A percentile compares a stretch with the other conserved stretches of the same genome.
Evolutionary conservation across 805 yeast genomes (phyloP).

Genomic region (Starmerella scarabaei): DNA sequence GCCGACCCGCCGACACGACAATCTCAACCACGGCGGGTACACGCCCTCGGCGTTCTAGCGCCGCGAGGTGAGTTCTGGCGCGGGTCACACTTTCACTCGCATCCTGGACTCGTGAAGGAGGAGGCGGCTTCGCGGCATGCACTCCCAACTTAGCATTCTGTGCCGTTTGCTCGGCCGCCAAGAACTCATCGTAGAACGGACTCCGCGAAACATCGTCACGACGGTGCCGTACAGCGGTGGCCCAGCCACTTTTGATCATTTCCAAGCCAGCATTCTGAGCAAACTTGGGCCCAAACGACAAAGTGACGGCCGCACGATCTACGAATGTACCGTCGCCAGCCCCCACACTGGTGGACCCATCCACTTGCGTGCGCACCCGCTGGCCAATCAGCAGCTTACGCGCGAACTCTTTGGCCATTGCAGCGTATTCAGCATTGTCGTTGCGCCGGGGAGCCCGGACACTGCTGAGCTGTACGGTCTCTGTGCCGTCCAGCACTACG

Average conservation of each 20-base stretch:
- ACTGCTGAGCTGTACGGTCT: slow-evolving; percentile 63
- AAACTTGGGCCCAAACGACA: slow-evolving; percentile 36
- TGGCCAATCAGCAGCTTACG: slow-evolving; percentile 61
- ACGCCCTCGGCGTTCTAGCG: slow-evolving; percentile 51
- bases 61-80: slow-evolving; percentile 60
- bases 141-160: slow-evolving; percentile 47
- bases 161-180: slow-evolving; percentile 57
- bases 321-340: slow-evolving; percentile 41
- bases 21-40: slow-evolving; percentile 62
- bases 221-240: slow-evolving; percentile 65
- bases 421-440: slow-evolving; percentile 42
- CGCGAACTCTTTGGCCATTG: slow-evolving; percentile 60
- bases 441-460: slow-evolving; percentile 58
- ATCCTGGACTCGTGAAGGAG: slow-evolving; percentile 50
- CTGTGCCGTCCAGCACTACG: slow-evolving; percentile 39
- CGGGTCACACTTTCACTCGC: slow-evolving; percentile 63
- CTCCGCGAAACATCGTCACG: slow-evolving; percentile 61
- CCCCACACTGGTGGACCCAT: slow-evolving; percentile 38
- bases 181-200: slow-evolving; percentile 60
- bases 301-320: slow-evolving; percentile 50
- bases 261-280: slow-evolving; percentile 43
- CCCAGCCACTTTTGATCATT: slow-evolving; percentile 54
- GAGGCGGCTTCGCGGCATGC: slow-evolving; percentile 28
- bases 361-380: slow-evolving; percentile 45
- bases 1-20: slow-evolving; percentile 54